Evolutionary conservation across 176 grass and related monocot species (phyloP).

Genomic region (Coix lacrymajobi): DNA sequence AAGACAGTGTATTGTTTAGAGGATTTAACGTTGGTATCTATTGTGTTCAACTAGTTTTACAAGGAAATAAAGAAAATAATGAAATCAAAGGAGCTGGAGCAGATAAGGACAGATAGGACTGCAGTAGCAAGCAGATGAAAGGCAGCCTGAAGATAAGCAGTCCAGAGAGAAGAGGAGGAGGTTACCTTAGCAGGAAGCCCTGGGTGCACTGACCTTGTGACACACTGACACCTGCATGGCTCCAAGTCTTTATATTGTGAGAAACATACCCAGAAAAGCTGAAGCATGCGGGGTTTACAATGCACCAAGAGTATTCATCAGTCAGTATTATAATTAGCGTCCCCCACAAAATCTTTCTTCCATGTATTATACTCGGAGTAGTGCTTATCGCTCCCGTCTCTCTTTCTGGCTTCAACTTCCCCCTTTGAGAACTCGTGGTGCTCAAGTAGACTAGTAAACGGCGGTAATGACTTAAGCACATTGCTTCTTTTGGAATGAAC

Average conservation of each 20-base stretch:
- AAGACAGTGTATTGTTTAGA: background rate
- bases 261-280: conserved; percentile 18
- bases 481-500: conserved; percentile 37
- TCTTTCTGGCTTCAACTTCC: background rate
- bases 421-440: conserved; percentile 15
- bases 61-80: background rate
- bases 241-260: conserved; percentile 34
- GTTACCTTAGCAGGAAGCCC: conserved; percentile 47
- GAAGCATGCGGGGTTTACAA: conserved; percentile 34
- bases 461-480: background rate
- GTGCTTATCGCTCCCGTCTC: background rate
- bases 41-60: background rate
- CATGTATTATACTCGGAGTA: background rate
- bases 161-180: background rate
- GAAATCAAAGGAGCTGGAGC: background rate
- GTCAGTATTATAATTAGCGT: conserved; percentile 12
- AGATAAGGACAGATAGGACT: background rate
- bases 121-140: background rate
- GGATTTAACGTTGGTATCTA: background rate
- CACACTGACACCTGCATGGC: conserved; percentile 53
- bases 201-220: conserved; percentile 38
- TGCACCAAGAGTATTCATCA: conserved; percentile 1
- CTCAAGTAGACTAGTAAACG: background rate
- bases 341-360: conserved; percentile 32
- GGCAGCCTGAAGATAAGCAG: conserved; percentile 1